phyloP scores from a whole-genome alignment of 768 basidiomycete species.

The Russula emetica region DNA sequence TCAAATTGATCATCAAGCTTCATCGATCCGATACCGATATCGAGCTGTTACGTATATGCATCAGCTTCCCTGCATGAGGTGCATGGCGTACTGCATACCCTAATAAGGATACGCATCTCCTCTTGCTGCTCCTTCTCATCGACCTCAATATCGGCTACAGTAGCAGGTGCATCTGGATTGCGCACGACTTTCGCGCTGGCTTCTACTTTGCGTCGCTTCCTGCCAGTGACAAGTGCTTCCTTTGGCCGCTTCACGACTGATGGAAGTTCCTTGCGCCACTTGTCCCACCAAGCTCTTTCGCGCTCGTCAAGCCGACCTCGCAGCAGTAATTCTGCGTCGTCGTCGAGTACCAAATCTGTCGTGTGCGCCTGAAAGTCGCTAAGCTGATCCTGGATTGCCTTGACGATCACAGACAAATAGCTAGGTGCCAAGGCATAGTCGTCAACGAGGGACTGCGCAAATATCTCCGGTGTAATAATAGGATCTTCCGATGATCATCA shows the following conservation, averaged over 20 bases:
- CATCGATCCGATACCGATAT: conserved; percentile 89
- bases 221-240: conserved; percentile 16
- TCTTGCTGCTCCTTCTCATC: conserved; percentile 66
- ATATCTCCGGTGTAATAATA: conserved; percentile 81
- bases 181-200: conserved; percentile 27
- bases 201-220: conserved; percentile 28
- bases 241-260: conserved; percentile 34
- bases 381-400: conserved; percentile 85
- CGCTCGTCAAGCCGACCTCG: conserved; percentile 49
- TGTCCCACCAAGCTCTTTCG: conserved; percentile 61
- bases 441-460: conserved; percentile 86
- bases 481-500: conserved; percentile 54
- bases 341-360: conserved; percentile 39
- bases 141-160: conserved; percentile 58
- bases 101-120: conserved; percentile 89
- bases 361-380: conserved; percentile 72
- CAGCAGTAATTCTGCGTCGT: conserved; percentile 40
- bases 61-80: conserved; percentile 10
- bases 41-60: conserved; percentile 59
- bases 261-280: conserved; percentile 58
- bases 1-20: conserved; percentile 97
- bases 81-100: conserved; percentile 48
- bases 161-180: conserved; percentile 36
- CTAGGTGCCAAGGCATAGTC: conserved; percentile 74
- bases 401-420: conserved; percentile 65